Evolutionary conservation across 768 basidiomycete genomes (phyloP).

Genomic region (Lentinula edodes): DNA sequence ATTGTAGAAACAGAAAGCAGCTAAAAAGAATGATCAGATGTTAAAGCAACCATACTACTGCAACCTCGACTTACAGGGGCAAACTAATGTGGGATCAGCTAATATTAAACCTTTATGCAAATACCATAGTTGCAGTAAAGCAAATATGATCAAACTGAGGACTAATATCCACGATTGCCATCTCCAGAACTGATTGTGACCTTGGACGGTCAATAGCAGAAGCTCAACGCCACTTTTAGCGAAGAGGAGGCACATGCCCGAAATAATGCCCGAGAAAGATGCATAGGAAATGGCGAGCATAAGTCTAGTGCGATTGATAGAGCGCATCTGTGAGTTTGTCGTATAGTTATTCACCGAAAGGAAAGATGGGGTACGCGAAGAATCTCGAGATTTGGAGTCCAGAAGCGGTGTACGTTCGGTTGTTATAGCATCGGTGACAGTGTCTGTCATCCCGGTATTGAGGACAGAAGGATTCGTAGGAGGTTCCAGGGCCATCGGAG

Average conservation of each 20-base stretch:
- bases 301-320: constrained; percentile 43
- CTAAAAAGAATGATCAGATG: constrained; percentile 25
- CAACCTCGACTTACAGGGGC: constrained; percentile 57
- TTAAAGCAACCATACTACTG: constrained; percentile 5
- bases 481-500: constrained; percentile 29
- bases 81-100: constrained; percentile 81
- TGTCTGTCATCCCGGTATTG: constrained; percentile 28
- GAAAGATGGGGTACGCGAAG: constrained; percentile 22
- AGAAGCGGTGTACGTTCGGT: constrained; percentile 59
- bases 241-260: constrained; percentile 88
- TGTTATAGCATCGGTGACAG: constrained; percentile 25
- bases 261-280: constrained; percentile 81
- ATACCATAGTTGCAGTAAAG: constrained; percentile 80
- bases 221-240: constrained; percentile 93
- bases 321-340: constrained; percentile 17
- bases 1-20: constrained; percentile 96
- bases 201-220: constrained; percentile 68
- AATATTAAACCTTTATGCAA: constrained; percentile 74
- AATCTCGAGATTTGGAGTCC: constrained; percentile 29
- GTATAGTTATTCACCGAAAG: constrained; percentile 12
- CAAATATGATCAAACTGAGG: constrained; percentile 64
- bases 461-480: constrained; percentile 30
- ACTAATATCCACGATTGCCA: constrained; percentile 85
- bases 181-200: constrained; percentile 76
- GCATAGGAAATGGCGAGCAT: constrained; percentile 81